Evolutionary conservation across 2,329 filamentous ascomycete species (phyloP).

Genomic region (Ascochyta fabae): DNA sequence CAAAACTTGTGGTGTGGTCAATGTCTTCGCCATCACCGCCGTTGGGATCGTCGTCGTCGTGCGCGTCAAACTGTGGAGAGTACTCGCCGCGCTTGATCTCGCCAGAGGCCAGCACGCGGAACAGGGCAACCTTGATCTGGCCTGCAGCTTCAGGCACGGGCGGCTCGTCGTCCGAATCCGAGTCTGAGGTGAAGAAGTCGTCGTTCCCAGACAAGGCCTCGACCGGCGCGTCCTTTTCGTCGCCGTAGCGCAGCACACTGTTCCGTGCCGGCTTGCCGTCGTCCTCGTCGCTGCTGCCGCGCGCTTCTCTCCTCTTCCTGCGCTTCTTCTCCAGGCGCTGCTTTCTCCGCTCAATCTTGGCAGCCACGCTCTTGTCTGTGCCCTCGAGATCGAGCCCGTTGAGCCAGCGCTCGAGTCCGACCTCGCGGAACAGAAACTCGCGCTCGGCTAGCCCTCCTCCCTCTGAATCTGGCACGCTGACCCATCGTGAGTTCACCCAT

Average conservation of each 20-base stretch:
- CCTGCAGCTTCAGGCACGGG: constrained; percentile 89
- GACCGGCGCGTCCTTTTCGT: constrained; percentile 75
- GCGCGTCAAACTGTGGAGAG: constrained; percentile 94
- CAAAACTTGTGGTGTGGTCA: constrained; percentile 97
- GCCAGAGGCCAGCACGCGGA: constrained; percentile 90
- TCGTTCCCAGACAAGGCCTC: constrained; percentile 77
- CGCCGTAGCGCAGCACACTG: constrained; percentile 79
- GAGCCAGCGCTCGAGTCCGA: constrained; percentile 93
- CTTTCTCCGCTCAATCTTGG: constrained; percentile 71
- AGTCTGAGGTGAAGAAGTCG: constrained; percentile 67
- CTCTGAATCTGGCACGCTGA: constrained; percentile 88
- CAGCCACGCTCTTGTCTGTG: constrained; percentile 75
- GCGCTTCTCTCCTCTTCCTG: constrained; percentile 72
- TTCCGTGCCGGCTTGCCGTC: constrained; percentile 50
- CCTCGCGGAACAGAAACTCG: constrained; percentile 96
- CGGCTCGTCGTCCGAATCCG: constrained; percentile 79
- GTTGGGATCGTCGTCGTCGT: constrained; percentile 85
- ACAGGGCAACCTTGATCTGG: constrained; percentile 97
- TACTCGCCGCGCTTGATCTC: constrained; percentile 99
- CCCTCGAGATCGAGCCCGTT: constrained; percentile 96
- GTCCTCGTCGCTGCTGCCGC: constrained; percentile 57
- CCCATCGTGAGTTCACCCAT: constrained; percentile 98
- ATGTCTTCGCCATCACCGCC: constrained; percentile 75
- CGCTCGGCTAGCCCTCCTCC: constrained; percentile 93
- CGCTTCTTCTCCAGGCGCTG: constrained; percentile 82